These are phyloP conservation scores for Sphaceloma murrayae DNA, from an alignment of 2,329 filamentous ascomycete species.

Conservation along the genomic window DNA sequence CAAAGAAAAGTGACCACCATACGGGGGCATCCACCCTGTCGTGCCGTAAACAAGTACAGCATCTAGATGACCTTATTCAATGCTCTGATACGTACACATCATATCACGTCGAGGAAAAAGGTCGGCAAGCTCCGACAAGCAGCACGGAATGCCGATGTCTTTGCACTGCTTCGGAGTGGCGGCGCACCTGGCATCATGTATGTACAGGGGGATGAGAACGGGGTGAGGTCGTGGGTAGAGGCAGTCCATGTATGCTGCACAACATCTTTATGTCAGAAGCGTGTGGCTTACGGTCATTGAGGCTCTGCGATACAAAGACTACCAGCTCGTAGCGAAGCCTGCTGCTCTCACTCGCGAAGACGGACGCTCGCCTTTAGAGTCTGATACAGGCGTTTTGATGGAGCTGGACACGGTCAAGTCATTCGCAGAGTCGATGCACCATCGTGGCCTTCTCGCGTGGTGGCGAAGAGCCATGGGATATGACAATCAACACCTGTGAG, in stretches of 20 bases:
- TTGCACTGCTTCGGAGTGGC: conserved; percentile 57
- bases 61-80: conserved; percentile 33
- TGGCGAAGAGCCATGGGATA: conserved; percentile 61
- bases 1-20: neutral
- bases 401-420: conserved; percentile 57
- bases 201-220: conserved; percentile 51
- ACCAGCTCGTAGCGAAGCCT: conserved; percentile 51
- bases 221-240: conserved; percentile 54
- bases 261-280: neutral
- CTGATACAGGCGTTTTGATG: conserved; percentile 36
- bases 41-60: too few relatives aligned
- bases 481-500: neutral
- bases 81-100: conserved; percentile 66
- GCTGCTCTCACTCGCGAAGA: conserved; percentile 28
- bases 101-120: conserved; percentile 74
- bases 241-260: conserved; percentile 45
- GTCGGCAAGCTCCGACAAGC: conserved; percentile 54
- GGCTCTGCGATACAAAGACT: conserved; percentile 62
- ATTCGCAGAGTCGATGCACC: conserved; percentile 54
- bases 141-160: conserved; percentile 50
- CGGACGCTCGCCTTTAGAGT: conserved; percentile 7
- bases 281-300: conserved; percentile 17
- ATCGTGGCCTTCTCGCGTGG: conserved; percentile 51
- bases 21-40: too few relatives aligned
- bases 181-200: conserved; percentile 71